phyloP scores from a whole-genome alignment of 371 early-diverging fungal species.

The Apophysomyces variabilis region DNA sequence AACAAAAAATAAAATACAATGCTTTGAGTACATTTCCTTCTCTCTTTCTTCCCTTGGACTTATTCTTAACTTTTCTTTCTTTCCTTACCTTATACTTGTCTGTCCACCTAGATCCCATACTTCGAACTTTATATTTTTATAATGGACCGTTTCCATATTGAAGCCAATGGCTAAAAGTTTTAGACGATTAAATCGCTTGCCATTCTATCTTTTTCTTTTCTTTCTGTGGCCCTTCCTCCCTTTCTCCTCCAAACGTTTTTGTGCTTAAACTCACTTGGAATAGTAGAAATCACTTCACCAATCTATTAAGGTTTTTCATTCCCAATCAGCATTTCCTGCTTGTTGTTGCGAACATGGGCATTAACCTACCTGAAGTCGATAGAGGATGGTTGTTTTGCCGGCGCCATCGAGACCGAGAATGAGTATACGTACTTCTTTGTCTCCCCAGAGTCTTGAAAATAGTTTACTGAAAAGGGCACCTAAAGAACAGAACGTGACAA shows the following conservation, averaged over 20 bases:
- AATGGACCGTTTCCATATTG: slow-evolving; percentile 97
- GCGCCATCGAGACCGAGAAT: slow-evolving; percentile 96
- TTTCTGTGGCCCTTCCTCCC: neutral
- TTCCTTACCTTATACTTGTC: slow-evolving; percentile 91
- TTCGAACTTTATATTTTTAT: slow-evolving; percentile 96
- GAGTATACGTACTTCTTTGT: slow-evolving; percentile 90
- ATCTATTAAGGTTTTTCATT: slow-evolving; percentile 67
- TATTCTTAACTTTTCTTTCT: neutral
- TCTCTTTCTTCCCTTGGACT: neutral
- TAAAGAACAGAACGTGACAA: slow-evolving; percentile 12
- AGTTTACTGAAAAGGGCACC: slow-evolving; percentile 54
- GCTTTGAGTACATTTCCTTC: neutral
- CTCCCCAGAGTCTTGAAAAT: slow-evolving; percentile 53
- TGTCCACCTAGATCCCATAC: slow-evolving; percentile 99
- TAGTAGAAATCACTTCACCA: slow-evolving; percentile 97
- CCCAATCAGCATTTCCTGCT: no score
- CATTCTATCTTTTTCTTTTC: slow-evolving; percentile 9
- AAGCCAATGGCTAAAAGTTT: slow-evolving; percentile 70
- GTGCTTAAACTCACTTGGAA: slow-evolving; percentile 77
- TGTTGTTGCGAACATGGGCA: no score
- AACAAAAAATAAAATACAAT: neutral
- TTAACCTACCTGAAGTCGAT: slow-evolving; percentile 57
- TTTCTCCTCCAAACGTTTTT: no score
- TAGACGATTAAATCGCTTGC: slow-evolving; percentile 10
- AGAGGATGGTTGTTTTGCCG: slow-evolving; percentile 92